phyloP scores from a whole-genome alignment of 2,329 filamentous ascomycete species.

The Diaporthe nobilis region DNA sequence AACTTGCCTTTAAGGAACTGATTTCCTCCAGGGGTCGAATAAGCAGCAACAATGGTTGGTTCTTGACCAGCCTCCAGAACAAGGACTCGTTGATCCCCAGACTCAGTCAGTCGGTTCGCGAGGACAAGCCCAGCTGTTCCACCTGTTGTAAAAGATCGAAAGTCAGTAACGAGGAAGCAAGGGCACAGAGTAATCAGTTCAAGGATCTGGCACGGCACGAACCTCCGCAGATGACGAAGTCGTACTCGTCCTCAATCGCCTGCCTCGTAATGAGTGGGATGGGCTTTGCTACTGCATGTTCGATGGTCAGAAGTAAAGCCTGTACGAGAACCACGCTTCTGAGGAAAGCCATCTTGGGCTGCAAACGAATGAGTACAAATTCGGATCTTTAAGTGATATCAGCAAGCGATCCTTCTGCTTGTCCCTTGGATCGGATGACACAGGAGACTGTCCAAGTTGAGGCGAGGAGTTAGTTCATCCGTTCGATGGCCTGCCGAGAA shows the following conservation, averaged over 20 bases:
- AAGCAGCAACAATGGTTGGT: conserved; percentile 46
- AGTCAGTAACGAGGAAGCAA: not conserved
- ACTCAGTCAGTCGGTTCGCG: conserved; percentile 46
- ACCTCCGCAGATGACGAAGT: conserved; percentile 31
- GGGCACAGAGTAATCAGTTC: too few relatives aligned
- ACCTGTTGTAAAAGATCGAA: conserved; percentile 1
- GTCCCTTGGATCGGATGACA: not conserved
- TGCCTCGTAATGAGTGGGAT: conserved; percentile 1
- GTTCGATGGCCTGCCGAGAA: not conserved
- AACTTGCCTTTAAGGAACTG: conserved; percentile 45
- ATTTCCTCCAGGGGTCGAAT: conserved; percentile 46
- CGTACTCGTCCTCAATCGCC: conserved; percentile 4
- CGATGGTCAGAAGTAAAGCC: not conserved
- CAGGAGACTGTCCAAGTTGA: not conserved
- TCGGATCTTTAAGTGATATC: not conserved
- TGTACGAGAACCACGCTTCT: not conserved
- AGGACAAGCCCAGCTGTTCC: conserved; percentile 48
- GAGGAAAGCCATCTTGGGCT: conserved; percentile 7
- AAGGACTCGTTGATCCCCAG: conserved; percentile 45
- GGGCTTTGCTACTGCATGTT: not conserved
- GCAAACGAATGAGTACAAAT: not conserved
- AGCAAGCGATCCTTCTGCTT: not conserved
- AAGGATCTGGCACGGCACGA: not conserved
- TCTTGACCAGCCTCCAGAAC: conserved; percentile 47
- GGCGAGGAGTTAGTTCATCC: not conserved